These are phyloP conservation scores for Rubus parviflorus DNA, from an alignment of 306 rosid genomes.

Conservation along the genomic window DNA sequence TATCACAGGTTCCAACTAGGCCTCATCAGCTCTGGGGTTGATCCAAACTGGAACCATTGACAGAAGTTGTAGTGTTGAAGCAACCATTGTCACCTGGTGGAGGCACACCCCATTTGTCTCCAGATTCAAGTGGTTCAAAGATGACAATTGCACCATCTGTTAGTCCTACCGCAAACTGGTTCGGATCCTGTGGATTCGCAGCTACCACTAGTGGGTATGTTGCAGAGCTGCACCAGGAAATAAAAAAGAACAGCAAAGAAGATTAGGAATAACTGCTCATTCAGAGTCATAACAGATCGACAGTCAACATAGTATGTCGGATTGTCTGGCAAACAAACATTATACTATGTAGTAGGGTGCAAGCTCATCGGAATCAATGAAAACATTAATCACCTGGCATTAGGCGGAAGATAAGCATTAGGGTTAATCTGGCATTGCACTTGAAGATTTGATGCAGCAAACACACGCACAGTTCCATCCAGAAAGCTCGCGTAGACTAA, in stretches of 20 bases:
- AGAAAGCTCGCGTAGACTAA: conserved; percentile 69
- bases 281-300: not conserved
- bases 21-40: conserved; percentile 50
- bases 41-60: conserved; percentile 60
- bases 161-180: conserved; percentile 86
- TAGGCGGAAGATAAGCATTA: conserved; percentile 64
- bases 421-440: conserved; percentile 76
- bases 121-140: conserved; percentile 76
- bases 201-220: conserved; percentile 63
- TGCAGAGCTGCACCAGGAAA: conserved; percentile 37
- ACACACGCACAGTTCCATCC: conserved; percentile 64
- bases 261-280: not conserved
- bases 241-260: not conserved
- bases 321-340: not conserved
- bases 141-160: conserved; percentile 78
- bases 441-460: conserved; percentile 62
- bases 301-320: not conserved
- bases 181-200: conserved; percentile 82
- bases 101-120: conserved; percentile 73
- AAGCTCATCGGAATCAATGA: not conserved
- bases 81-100: conserved; percentile 59
- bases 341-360: not conserved
- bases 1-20: conserved; percentile 2
- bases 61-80: conserved; percentile 40
- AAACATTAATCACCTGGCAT: conserved; percentile 52